Base-by-base conservation (phyloP, 2,329 filamentous ascomycete species). In the Neofusicoccum umdonicola region DNA sequence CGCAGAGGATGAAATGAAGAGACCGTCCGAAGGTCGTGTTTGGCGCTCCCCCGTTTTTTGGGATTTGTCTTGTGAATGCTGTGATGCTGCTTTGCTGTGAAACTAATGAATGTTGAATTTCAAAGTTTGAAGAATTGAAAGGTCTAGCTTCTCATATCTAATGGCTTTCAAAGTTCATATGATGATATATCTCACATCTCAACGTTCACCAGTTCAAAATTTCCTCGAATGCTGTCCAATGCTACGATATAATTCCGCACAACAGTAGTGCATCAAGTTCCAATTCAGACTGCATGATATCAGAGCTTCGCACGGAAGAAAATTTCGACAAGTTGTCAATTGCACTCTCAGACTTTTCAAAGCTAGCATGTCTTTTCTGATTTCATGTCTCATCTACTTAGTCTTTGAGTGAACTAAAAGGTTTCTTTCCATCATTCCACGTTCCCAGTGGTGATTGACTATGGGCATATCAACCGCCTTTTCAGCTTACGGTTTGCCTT, bases 1-100 rank as follows among this genome's bases (percentile, higher is more conserved):
- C 45, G n/a, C 22, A 41, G 56, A 60, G 27, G 56, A 31, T 58
- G 54, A 47, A 52, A 60, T 60, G 31, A 60, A 60, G 42, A 51
- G 48, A 51, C 48, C 48, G 48, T 51, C 48, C 27, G 48, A 35
- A 51, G 48, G 48, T 51, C 48, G 27, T 51, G 48, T 51, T 51
- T 51, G 48, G 48, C 48, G 48, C 48, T 51, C 48, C 22, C 48
- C 22, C 45, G 22, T 48, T 31, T 51, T 17, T 51, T 13, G n/a
- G 8, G 7, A 6, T 51, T 35, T 12, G 17, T 19, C 45, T 22
- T 27, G 45, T 39, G 37, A 12, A 15, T 39, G 13, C 37, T 2
- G 37, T 39, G 45, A 22, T 27, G 45, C 3, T 17, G 27, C 31
- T 13, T n/a, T 51, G 22, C 6, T 13, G 27, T 51, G 48, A 51